These are phyloP conservation scores for Paraconiothyrium sp. DNA, from an alignment of 2,329 filamentous ascomycete genomes.

Conservation along the genomic window DNA sequence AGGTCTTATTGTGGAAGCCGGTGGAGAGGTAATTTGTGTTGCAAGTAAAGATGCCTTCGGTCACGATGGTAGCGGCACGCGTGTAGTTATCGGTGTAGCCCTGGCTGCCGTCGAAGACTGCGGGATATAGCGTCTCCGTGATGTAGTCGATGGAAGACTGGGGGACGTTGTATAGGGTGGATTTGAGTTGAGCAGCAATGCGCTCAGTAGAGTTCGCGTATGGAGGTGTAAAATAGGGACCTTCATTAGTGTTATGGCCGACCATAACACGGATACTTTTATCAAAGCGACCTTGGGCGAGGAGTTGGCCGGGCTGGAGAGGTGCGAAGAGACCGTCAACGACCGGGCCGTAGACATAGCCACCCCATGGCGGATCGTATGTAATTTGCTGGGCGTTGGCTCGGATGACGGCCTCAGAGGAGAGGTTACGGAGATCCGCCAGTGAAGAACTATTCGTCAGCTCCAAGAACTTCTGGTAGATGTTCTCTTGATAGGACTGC, in stretches of 20 bases:
- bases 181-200: slow-evolving; percentile 37
- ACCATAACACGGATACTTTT: slow-evolving; percentile 47
- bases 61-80: slow-evolving; percentile 53
- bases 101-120: slow-evolving; percentile 57
- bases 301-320: slow-evolving; percentile 43
- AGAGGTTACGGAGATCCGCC: slow-evolving; percentile 43
- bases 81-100: slow-evolving; percentile 58
- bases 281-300: slow-evolving; percentile 50
- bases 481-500: slow-evolving; percentile 38
- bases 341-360: slow-evolving; percentile 44
- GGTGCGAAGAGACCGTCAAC: slow-evolving; percentile 48
- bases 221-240: slow-evolving; percentile 55
- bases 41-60: slow-evolving; percentile 61
- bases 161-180: slow-evolving; percentile 42
- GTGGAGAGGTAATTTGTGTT: slow-evolving; percentile 62
- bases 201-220: slow-evolving; percentile 45
- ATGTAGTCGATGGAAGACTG: slow-evolving; percentile 53
- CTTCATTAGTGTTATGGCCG: slow-evolving; percentile 58
- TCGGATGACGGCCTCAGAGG: slow-evolving; percentile 42
- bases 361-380: slow-evolving; percentile 45
- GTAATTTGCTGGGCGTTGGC: slow-evolving; percentile 46
- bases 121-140: slow-evolving; percentile 59
- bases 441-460: slow-evolving; percentile 46
- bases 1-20: slow-evolving; percentile 58
- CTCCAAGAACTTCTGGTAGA: slow-evolving; percentile 41